Evolutionary conservation across 257 asterid genomes (phyloP), one percentile per base, ranked within the genome.

Genomic region (Solanum megistacrolobum): DNA sequence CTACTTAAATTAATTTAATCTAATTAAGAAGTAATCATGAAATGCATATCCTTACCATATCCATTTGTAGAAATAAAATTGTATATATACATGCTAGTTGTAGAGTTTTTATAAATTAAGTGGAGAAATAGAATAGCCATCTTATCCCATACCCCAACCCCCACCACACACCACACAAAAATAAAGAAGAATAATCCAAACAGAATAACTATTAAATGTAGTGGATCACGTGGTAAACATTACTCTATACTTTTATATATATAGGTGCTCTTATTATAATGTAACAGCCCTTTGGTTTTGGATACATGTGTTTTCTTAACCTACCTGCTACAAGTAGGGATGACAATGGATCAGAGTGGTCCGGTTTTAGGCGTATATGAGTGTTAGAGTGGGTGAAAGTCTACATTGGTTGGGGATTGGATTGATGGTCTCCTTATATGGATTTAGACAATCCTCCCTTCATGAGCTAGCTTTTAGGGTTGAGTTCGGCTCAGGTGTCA

Each of bases 201-300:
- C 23, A 78, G 13, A n/a, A 43, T 41, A 23, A 27, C 39, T 27
- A 9, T 27, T 27, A 43, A 3, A 12, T 25, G 13, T 27, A 81
- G 41, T 81, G 85, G 66, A 27, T 79, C 85, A 79, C 66, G 85
- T 43, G 85, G 9, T 16, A 43, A 41, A 27, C 39, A 79, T 25
- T 78, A 78, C n/a, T 78, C 32, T 48, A 48, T 41, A n/a, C 3
- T 31, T 31, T 32, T 72, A 7, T 72, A 13, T 29, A 71, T 4
- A 25, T 25, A 41, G 36, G 13, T 25, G 84, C 35, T 41, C 84
- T 25, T 41, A 25, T n/a, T n/a, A 78, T 78, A 78, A 25, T 41
- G 36, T 48, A 43, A 9, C 66, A 79, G 38, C 85, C 66, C 11
- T 79, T 79, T 79, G 27, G 38, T 43, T 79, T 79, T 79, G 27